Base-by-base conservation (phyloP, 2,329 filamentous ascomycete species). In the Gyromitra esculenta region DNA sequence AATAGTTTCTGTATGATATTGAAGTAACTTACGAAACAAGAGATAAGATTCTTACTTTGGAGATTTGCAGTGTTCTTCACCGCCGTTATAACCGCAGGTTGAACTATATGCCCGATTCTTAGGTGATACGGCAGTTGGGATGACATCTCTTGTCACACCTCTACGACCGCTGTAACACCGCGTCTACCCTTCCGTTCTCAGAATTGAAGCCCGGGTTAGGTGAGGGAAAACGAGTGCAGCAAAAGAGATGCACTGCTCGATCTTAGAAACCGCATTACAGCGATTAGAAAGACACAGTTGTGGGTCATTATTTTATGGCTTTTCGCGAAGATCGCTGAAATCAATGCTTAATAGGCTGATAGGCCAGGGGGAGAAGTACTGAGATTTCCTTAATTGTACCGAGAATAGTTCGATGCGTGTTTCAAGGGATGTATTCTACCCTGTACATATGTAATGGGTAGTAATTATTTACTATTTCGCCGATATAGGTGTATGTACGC, bases 31-130 rank as follows among this genome's bases (percentile, higher is more conserved):
- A 57, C 35, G 31, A 25, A 5, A 63, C n/a, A 8, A 48, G 35
- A n/a, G 48, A 25, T 68, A 45, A 18, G 39, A 60, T 60, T 69
- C 43, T 56, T 56, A 67, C 35, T n/a, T 45, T 67, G 9, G 64
- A 67, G 37, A 13, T 52, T n/a, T 66, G 18, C 25, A 52, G 31
- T 41, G 1, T n/a, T 43, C 64, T 39, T 48, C 15, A 15, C 48
- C 21, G 63, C 25, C 37, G 35, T 18, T 35, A 18, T 59, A 66
- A 18, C 65, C 65, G 65, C 39, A 69, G 66, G 43, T 15, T 18
- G 31, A 67, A 69, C 43, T 50, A 57, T 45, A 52, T 13, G 25
- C 41, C 66, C 66, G 66, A 69, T 50, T 52, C 66, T 60, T 57
- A 60, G 43, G 39, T 57, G 37, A 60, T 62, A 62, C 66, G 66